A percentile compares a stretch with the other conserved stretches of the same genome.
Conservation (phyloP, 2,329 filamentous ascomycete genomes). For the Emydomyces testavorans region DNA sequence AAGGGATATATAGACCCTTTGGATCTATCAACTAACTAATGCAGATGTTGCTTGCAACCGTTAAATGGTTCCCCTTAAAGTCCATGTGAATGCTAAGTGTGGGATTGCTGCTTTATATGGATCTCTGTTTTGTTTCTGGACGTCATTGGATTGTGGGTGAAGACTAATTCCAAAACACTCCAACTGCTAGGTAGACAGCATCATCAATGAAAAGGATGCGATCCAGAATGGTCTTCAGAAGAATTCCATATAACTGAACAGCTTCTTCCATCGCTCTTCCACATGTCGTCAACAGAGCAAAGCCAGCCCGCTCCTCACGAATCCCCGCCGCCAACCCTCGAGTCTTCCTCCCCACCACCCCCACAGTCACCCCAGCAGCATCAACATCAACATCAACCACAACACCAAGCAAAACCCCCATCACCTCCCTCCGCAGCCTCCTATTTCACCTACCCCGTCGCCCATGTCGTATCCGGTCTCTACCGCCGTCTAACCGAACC, state of each 20-base stretch:
- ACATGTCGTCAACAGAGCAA: background rate
- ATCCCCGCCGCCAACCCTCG: background rate
- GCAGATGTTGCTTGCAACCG: too few species aligned
- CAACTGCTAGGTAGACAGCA: too few species aligned
- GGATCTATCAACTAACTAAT: too few species aligned
- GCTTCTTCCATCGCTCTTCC: background rate
- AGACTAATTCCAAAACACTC: too few species aligned
- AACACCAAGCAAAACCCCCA: slow-evolving; percentile 8
- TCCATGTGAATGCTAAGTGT: too few species aligned
- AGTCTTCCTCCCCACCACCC: slow-evolving; percentile 4
- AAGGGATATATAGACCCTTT: too few species aligned
- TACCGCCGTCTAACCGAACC: slow-evolving; percentile 52
- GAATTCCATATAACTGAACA: background rate
- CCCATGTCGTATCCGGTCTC: slow-evolving; percentile 49
- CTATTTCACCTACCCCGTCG: slow-evolving; percentile 43
- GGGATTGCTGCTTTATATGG: too few species aligned
- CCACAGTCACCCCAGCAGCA: background rate
- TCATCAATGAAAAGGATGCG: too few species aligned
- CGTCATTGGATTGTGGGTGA: too few species aligned
- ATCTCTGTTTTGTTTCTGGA: too few species aligned
- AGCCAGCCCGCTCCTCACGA: background rate
- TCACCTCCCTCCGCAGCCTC: slow-evolving; percentile 31
- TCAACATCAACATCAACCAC: background rate
- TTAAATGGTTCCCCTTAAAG: too few species aligned
- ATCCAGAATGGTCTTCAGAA: too few species aligned